Percentiles rank a stretch among this genome's conserved stretches.
Evolutionary conservation across 2,329 filamentous ascomycete species (phyloP).

Genomic region (Fusarium aywerte): DNA sequence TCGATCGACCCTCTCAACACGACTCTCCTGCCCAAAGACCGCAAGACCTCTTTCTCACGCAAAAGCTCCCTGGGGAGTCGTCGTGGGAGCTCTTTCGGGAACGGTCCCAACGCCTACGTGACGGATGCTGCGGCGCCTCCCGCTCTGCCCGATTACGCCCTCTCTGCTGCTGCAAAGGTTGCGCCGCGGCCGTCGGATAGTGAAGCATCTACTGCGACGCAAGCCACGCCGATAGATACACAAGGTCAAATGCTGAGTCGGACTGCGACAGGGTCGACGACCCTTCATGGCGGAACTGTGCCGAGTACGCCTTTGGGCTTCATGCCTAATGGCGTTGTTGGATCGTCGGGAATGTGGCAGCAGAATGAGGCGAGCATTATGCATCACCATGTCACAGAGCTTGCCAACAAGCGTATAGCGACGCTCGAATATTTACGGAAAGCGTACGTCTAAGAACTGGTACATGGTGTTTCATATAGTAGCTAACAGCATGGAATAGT

Average conservation of each 20-base stretch:
- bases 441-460: slow-evolving; percentile 71
- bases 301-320: slow-evolving; percentile 23
- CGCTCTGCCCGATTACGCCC: slow-evolving; percentile 65
- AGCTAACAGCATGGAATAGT: slow-evolving; percentile 56
- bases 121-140: slow-evolving; percentile 62
- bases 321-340: slow-evolving; percentile 35
- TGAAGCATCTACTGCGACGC: slow-evolving; percentile 1
- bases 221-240: slow-evolving; percentile 46
- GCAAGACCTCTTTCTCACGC: slow-evolving; percentile 64
- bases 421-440: slow-evolving; percentile 93
- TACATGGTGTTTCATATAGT: not conserved
- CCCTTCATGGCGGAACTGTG: slow-evolving; percentile 36
- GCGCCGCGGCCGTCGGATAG: slow-evolving; percentile 39
- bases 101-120: slow-evolving; percentile 51
- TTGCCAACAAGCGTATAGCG: slow-evolving; percentile 90
- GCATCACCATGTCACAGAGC: slow-evolving; percentile 79
- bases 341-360: slow-evolving; percentile 48
- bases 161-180: slow-evolving; percentile 61
- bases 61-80: slow-evolving; percentile 64
- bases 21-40: slow-evolving; percentile 56
- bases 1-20: slow-evolving; percentile 41
- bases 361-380: slow-evolving; percentile 61
- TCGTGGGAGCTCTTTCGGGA: slow-evolving; percentile 55
- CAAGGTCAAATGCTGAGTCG: slow-evolving; percentile 58
- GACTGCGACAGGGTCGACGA: slow-evolving; percentile 52